phyloP scores from a whole-genome alignment of 768 basidiomycete genomes.

The Boletus tomentosulus region DNA sequence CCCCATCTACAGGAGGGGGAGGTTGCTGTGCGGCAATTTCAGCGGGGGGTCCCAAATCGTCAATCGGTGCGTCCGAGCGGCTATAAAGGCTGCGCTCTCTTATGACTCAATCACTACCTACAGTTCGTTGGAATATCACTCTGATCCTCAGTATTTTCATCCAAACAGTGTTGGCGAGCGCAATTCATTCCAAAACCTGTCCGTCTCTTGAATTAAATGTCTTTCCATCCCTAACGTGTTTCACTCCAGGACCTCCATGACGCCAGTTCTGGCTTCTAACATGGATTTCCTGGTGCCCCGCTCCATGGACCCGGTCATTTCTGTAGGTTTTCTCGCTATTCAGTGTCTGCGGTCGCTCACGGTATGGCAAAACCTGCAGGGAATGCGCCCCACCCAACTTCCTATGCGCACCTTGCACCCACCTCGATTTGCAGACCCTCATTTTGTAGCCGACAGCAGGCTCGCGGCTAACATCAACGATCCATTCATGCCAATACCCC shows the following conservation, averaged over 20 bases:
- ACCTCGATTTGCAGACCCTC: background rate
- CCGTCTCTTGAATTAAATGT: background rate
- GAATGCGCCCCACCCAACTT: background rate
- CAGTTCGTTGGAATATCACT: background rate
- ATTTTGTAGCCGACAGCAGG: background rate
- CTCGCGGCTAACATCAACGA: background rate
- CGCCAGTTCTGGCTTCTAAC: background rate
- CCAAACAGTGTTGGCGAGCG: background rate
- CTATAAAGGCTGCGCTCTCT: slow-evolving; percentile 11
- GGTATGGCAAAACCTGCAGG: slow-evolving; percentile 5
- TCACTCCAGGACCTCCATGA: slow-evolving; percentile 7
- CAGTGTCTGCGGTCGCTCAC: background rate
- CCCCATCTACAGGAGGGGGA: slow-evolving; percentile 16
- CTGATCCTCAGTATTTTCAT: background rate
- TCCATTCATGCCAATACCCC: background rate
- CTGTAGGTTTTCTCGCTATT: slow-evolving; percentile 7
- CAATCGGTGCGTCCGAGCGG: slow-evolving; percentile 7
- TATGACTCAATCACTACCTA: slow-evolving; percentile 11
- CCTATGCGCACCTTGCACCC: background rate
- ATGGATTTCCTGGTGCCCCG: background rate
- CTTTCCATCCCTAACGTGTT: background rate
- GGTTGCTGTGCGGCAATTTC: slow-evolving; percentile 15
- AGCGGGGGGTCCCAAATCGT: slow-evolving; percentile 1
- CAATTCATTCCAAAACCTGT: background rate
- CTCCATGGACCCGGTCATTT: background rate